Base-by-base conservation (phyloP, 257 asterid species). In the Fraxinus americana region DNA sequence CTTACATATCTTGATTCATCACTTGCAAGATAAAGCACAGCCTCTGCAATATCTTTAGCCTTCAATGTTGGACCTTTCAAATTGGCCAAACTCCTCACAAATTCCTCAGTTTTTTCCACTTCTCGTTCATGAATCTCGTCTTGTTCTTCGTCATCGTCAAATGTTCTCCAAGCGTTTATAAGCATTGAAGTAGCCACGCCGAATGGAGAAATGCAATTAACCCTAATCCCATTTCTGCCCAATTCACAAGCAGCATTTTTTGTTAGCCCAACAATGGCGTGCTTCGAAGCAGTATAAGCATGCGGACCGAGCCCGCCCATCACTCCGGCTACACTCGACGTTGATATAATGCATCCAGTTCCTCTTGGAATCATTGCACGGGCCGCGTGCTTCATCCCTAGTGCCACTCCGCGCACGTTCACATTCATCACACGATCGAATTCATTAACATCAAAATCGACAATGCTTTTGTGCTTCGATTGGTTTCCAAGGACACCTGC, bases 141-240 rank as follows among this genome's bases (percentile, higher is more conserved):
- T 0, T 63, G 78, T 0, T 75, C 92, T 0, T 30, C 88, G 0
- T 32, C 77, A 2, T 11, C 85, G 0, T 32, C 82, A n/a, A 12
- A 54, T n/a, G 50, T 61, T 73, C 85, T 77, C 98, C 97, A 93
- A 39, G 97, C 98, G 14, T 86, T 75, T 77, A 91, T 83, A 84
- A 93, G 81, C 97, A 93, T 93, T 2, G 90, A 82, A 27, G 98
- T 93, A n/a, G 97, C 98, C 77, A 91, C 98, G 2, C 98, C 98
- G 52, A 93, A 93, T 11, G 98, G 98, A 43, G 97, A 93, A 1
- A 93, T 89, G 86, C 98, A 89, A 38, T 93, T 93, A 0, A 91
- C 98, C 57, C 97, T 59, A 1, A 93, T 90, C 38, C 98, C 98
- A 10, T 89, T 85, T 48, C 85, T 67, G 1, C 98, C 98, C 68